phyloP scores from a whole-genome alignment of 495 filamentous ascomycete species.

The Elaphomyces granulatus region DNA sequence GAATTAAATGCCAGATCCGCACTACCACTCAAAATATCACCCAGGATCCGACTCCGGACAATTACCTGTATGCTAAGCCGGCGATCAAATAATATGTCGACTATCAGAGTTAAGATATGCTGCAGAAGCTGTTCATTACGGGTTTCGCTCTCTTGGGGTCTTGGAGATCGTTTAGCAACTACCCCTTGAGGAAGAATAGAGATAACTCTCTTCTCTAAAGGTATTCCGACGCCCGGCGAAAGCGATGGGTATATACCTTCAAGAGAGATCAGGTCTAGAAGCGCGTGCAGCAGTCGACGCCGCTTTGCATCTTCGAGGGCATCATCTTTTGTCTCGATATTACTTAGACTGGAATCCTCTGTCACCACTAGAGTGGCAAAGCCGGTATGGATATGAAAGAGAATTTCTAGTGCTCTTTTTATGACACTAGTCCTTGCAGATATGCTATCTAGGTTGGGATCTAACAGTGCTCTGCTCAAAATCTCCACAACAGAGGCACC shows the following conservation, averaged over 20 bases:
- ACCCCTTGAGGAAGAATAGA: conserved; percentile 34
- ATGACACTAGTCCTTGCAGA: conserved; percentile 18
- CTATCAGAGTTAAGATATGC: conserved; percentile 15
- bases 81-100: conserved; percentile 20
- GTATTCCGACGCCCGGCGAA: conserved; percentile 38
- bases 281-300: conserved; percentile 32
- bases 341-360: not conserved
- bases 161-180: conserved; percentile 24
- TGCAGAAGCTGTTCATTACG: conserved; percentile 21
- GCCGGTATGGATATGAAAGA: conserved; percentile 24
- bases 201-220: conserved; percentile 38
- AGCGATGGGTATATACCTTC: conserved; percentile 44
- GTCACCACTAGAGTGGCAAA: conserved; percentile 17
- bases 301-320: conserved; percentile 30
- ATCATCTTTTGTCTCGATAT: conserved; percentile 11
- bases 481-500: conserved; percentile 28
- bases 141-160: conserved; percentile 9
- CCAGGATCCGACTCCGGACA: conserved; percentile 29
- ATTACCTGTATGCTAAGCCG: conserved; percentile 27
- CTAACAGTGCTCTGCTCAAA: conserved; percentile 7
- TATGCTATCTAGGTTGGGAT: conserved; percentile 3
- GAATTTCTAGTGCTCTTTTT: conserved; percentile 23
- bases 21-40: conserved; percentile 29
- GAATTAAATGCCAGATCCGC: conserved; percentile 31
- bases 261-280: conserved; percentile 39